Base-by-base conservation (phyloP, 1,284 basidiomycete genomes). In the Malassezia brasiliensis region DNA sequence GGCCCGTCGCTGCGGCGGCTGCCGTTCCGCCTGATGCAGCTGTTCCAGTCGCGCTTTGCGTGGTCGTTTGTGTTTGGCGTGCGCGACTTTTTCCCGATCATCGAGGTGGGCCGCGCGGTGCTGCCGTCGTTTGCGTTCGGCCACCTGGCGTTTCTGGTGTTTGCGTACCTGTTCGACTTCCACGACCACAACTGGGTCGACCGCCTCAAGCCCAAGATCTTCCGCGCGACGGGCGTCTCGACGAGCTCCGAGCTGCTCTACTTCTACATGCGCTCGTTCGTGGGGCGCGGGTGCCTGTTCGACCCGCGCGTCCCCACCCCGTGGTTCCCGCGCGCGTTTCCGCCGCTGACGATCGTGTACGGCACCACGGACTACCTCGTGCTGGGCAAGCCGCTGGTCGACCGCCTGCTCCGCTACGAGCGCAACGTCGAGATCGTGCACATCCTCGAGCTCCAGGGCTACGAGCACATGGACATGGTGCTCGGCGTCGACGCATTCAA, bases 121-220 rank as follows among this genome's bases (percentile, higher is more conserved):
- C 51, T 68, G 12, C 72, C 72, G 12, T 50, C 68, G n/a, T 74
- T 56, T 49, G 53, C 55, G 53, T 71, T 72, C 48, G 72, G 70
- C 17, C 70, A 74, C 61, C 53, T 72, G n/a, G 72, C 59, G 50
- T 71, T 66, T 55, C 66, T 71, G 52, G 60, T 72, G 47, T 72
- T 74, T 55, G 54, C 60, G 3, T 74, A 65, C 61, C 53, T 74
- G 47, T 74, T 74, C 55, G 66, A 65, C 47, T 71, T 71, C 62
- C 64, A 72, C 58, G 69, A 71, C 52, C 67, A 67, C 63, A 70
- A 69, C 56, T 71, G 66, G 69, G 45, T 69, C 36, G 44, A 56
- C 7, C 69, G 72, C 49, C 67, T 72, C 53, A 72, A 71, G 51
- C 68, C 68, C 51, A 74, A 74, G 65, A 63, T 74, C 20, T 74